A percentile compares a stretch with the other conserved stretches of the same genome.
These are phyloP conservation scores for Ceratobasidium sp. DNA, from an alignment of 1,284 basidiomycete genomes.

Conservation along the genomic window DNA sequence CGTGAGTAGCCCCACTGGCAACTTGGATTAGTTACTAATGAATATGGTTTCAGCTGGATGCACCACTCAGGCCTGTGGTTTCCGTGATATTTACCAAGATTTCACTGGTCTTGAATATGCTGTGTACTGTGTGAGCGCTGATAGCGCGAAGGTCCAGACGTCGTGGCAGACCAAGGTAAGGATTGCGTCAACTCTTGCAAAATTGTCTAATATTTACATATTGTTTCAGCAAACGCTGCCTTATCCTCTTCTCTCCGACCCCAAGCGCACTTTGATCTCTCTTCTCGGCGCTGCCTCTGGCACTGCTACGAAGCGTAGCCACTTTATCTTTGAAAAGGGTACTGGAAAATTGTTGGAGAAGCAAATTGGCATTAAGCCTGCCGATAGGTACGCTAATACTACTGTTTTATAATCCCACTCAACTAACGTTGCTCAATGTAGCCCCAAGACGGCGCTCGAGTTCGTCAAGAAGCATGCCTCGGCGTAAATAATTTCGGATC, in stretches of 20 bases:
- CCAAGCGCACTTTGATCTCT: constrained; percentile 79
- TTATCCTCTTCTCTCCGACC: constrained; percentile 89
- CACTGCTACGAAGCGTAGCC: constrained; percentile 85
- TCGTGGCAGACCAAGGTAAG: constrained; percentile 86
- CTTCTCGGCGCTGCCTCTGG: constrained; percentile 78
- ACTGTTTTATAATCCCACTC: background rate
- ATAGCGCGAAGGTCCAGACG: constrained; percentile 78
- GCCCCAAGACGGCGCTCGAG: constrained; percentile 58
- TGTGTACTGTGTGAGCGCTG: constrained; percentile 88
- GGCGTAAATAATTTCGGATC: background rate
- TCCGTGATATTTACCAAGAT: constrained; percentile 81
- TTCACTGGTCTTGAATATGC: constrained; percentile 76
- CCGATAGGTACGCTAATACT: constrained; percentile 68
- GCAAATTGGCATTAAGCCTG: constrained; percentile 84
- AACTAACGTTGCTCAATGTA: constrained; percentile 43
- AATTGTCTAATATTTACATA: background rate
- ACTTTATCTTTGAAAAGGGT: constrained; percentile 90
- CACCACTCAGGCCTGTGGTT: constrained; percentile 89
- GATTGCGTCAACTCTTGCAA: background rate
- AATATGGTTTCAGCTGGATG: constrained; percentile 72
- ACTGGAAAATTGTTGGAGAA: constrained; percentile 82
- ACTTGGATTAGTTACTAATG: constrained; percentile 17
- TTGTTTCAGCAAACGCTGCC: constrained; percentile 76
- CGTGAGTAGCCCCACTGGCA: constrained; percentile 60
- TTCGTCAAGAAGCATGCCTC: constrained; percentile 54